Conservation (phyloP, 2,329 filamentous ascomycete species). For the Teratosphaeria destructans region DNA sequence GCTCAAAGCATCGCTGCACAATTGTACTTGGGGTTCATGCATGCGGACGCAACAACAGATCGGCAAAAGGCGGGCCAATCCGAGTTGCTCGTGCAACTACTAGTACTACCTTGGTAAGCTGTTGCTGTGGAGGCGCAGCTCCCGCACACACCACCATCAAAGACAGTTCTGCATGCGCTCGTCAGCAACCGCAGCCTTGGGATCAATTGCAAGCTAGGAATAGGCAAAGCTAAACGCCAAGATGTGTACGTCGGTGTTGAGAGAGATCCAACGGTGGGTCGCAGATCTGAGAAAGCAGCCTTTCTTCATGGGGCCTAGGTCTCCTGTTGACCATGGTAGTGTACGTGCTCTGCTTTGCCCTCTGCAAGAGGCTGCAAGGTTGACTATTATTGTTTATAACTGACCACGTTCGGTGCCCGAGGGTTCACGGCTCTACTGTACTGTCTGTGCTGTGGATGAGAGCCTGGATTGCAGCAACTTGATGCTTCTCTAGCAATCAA, state of each 20-base stretch:
- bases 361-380: not conserved
- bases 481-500: not conserved
- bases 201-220: not conserved
- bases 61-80: not conserved
- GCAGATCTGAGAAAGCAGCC: not conserved
- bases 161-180: not conserved
- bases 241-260: not conserved
- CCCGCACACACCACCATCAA: not conserved
- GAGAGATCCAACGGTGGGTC: not conserved
- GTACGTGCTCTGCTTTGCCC: not conserved
- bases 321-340: not conserved
- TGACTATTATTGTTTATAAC: too few species aligned
- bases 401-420: too few species aligned
- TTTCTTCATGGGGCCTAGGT: not conserved
- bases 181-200: not conserved
- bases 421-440: too few species aligned
- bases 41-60: not conserved
- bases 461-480: not conserved
- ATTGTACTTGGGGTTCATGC: not conserved
- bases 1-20: too few species aligned
- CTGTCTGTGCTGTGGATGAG: too few species aligned
- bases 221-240: not conserved
- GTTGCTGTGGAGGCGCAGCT: constrained; percentile 1
- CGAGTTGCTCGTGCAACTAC: not conserved
- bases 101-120: not conserved